These are phyloP conservation scores for Austroboletus novae-zelandiae DNA, from an alignment of 1,284 basidiomycete species.

Conservation along the genomic window DNA sequence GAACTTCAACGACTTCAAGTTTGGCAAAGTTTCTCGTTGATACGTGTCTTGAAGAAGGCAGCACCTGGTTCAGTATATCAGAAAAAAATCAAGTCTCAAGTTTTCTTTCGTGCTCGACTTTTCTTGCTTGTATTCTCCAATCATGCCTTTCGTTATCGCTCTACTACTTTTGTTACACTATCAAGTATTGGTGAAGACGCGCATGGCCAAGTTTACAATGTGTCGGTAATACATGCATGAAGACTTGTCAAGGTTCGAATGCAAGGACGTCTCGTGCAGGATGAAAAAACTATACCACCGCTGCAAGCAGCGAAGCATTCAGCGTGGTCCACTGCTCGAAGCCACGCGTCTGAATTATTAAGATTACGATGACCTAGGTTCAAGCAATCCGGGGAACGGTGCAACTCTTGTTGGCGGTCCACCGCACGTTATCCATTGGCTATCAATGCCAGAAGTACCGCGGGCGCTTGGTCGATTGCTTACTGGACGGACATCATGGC, in stretches of 20 bases:
- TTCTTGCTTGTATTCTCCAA: slow-evolving; percentile 35
- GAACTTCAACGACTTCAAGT: slow-evolving; percentile 32
- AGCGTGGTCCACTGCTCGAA: slow-evolving; percentile 2
- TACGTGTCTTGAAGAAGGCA: slow-evolving; percentile 37
- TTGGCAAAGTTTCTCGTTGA: slow-evolving; percentile 36
- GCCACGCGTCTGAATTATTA: slow-evolving; percentile 23
- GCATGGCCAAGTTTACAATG: slow-evolving; percentile 37
- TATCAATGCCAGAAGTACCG: not conserved
- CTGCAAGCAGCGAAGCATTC: slow-evolving; percentile 10
- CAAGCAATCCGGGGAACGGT: slow-evolving; percentile 12
- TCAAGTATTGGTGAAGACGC: slow-evolving; percentile 40
- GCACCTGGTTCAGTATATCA: slow-evolving; percentile 37
- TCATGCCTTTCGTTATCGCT: slow-evolving; percentile 37
- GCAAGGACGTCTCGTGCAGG: slow-evolving; percentile 18
- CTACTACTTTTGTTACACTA: slow-evolving; percentile 41
- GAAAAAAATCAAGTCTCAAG: slow-evolving; percentile 49
- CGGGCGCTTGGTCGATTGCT: slow-evolving; percentile 6
- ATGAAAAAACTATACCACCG: slow-evolving; percentile 5
- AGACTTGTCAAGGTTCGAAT: slow-evolving; percentile 27
- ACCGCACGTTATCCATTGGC: not conserved
- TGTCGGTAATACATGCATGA: slow-evolving; percentile 37
- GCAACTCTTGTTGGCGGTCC: not conserved
- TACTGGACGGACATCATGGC: not conserved
- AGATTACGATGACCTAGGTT: slow-evolving; percentile 13
- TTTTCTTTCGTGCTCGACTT: slow-evolving; percentile 37